These are phyloP conservation scores for Neofusicoccum ribis DNA, from an alignment of 2,329 filamentous ascomycete species.

Conservation along the genomic window DNA sequence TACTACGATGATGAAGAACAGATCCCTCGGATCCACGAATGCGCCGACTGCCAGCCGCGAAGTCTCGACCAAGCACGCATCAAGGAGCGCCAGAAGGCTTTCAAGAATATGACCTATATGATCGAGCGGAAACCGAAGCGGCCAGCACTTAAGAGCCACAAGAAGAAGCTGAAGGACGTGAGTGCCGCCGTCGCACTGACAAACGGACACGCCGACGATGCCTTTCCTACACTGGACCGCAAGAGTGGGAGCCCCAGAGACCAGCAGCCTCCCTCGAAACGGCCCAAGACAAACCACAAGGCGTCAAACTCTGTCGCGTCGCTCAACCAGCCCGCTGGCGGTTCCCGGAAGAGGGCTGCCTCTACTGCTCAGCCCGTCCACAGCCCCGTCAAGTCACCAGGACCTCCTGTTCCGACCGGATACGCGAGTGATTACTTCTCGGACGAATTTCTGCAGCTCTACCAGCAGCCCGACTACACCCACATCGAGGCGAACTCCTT, in stretches of 20 bases:
- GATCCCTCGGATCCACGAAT: conserved; percentile 77
- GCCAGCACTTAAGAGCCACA: conserved; percentile 75
- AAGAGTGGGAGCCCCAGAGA: conserved; percentile 55
- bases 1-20: conserved; percentile 79
- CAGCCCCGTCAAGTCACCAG: conserved; percentile 72
- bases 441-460: conserved; percentile 71
- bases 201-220: conserved; percentile 57
- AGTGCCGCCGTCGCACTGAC: conserved; percentile 56
- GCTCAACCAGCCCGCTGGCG: conserved; percentile 62
- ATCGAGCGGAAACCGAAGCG: conserved; percentile 67
- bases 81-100: conserved; percentile 67
- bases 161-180: conserved; percentile 79
- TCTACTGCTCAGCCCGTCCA: conserved; percentile 40
- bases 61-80: conserved; percentile 72
- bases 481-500: conserved; percentile 73
- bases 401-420: conserved; percentile 60
- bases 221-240: conserved; percentile 50
- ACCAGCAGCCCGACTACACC: conserved; percentile 60
- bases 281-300: conserved; percentile 78
- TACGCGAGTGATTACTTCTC: conserved; percentile 70
- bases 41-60: conserved; percentile 83
- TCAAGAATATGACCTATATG: conserved; percentile 57
- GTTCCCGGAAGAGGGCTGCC: conserved; percentile 61
- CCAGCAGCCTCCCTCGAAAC: conserved; percentile 68
- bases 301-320: conserved; percentile 73